Evolutionary conservation across 2,329 filamentous ascomycete species (phyloP), one percentile per base, ranked within the genome.

Genomic region (Fusarium lyarnte): DNA sequence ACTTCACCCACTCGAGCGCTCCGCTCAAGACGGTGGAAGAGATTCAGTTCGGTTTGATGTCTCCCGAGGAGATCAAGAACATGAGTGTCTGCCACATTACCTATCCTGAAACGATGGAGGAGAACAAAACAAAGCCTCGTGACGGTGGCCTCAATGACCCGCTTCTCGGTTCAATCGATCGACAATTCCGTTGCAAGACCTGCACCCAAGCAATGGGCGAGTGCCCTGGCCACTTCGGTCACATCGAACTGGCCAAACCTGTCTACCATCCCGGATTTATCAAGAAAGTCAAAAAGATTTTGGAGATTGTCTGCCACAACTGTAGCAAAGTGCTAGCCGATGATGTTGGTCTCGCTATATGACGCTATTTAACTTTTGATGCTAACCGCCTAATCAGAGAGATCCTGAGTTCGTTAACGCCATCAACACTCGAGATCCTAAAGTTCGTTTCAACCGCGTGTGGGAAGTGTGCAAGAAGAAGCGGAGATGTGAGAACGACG

Each of bases 81-180:
- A 97, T 98, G 94, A 98, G 95, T 84, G 95, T 98, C 73, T 93
- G 92, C 77, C 94, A 97, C 82, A 95, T 99, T 81, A 89, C 96
- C 82, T 98, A 98, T 81, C 95, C 96, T n/a, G 96, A 99, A 87
- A 98, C 96, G 33, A 98, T 99, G 96, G 96, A 99, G 81, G 96
- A 99, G 84, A 92, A 92, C 82, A 93, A 95, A 79, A 92, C 93
- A 76, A 94, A 94, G 81, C 96, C 96, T 73, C 94, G 96, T 76
- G 93, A 96, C 70, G 92, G 93, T 80, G 96, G 96, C 79, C 87
- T 98, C 76, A 98, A 98, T 82, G 96, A 99, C 81, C 95, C 96
- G 74, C 93, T 95, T 77, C 91, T 99, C 57, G 96, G 96, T 65
- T 97, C 96, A 54, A 97, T 99, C 81, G 97, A 99, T 82, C 92